phyloP scores from a whole-genome alignment of 768 basidiomycete species.

The Flagelloscypha sp. region DNA sequence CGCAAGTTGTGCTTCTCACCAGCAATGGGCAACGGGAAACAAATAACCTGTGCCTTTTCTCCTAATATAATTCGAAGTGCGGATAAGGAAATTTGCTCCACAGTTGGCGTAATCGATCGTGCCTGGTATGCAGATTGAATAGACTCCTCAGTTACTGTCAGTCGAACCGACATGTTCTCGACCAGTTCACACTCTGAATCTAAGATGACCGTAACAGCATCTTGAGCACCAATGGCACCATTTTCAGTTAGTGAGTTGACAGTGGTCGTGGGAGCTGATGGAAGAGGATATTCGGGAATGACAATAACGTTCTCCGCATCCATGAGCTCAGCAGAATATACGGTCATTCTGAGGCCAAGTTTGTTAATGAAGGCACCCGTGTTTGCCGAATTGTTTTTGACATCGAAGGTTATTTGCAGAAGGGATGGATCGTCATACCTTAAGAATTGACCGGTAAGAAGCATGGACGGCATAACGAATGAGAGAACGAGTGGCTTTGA shows the following conservation, averaged over 20 bases:
- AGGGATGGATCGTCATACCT: conserved; percentile 6
- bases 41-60: conserved; percentile 10
- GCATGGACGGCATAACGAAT: conserved; percentile 11
- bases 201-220: conserved; percentile 12
- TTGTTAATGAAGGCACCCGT: conserved; percentile 9
- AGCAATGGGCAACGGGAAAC: conserved; percentile 20
- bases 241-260: conserved; percentile 3
- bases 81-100: conserved; percentile 14
- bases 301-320: conserved; percentile 22
- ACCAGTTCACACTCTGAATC: conserved; percentile 21
- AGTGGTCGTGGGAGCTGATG: background rate
- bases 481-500: conserved; percentile 11
- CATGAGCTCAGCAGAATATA: conserved; percentile 20
- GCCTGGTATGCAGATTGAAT: conserved; percentile 12
- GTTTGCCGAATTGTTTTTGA: conserved; percentile 15
- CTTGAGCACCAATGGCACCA: conserved; percentile 15
- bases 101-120: conserved; percentile 7
- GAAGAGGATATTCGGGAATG: conserved; percentile 12
- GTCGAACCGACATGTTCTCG: conserved; percentile 7
- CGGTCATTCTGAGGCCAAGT: conserved; percentile 18
- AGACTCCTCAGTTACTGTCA: conserved; percentile 11
- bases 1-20: conserved; percentile 15
- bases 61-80: conserved; percentile 14
- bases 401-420: conserved; percentile 13
- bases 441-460: conserved; percentile 8